Conservation (phyloP, 371 early-diverging fungal species). For the Rhizopus stolonifer region DNA sequence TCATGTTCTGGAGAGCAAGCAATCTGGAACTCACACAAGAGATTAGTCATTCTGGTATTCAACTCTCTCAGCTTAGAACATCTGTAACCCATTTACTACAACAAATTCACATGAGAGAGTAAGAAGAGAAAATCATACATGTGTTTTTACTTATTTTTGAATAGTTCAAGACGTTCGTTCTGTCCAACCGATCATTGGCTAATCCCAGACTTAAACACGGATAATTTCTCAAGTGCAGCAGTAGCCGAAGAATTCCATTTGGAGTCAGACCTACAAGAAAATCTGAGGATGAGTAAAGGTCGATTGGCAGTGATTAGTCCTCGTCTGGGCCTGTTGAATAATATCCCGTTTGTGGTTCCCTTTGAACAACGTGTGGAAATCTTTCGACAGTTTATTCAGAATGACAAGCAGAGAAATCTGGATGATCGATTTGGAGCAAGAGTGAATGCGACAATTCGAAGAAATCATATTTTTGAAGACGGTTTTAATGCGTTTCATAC, state of each 20-base stretch:
- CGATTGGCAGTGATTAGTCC: conserved; percentile 58
- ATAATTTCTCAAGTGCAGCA: conserved; percentile 59
- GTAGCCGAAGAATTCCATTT: conserved; percentile 58
- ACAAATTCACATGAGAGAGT: conserved; percentile 84
- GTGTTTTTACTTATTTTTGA: background rate
- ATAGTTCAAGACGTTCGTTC: conserved; percentile 67
- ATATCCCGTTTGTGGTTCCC: conserved; percentile 89
- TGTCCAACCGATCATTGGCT: conserved; percentile 78
- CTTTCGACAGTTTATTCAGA: conserved; percentile 76
- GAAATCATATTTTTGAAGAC: conserved; percentile 86
- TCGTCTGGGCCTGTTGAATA: conserved; percentile 69
- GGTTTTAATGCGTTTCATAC: conserved; percentile 70
- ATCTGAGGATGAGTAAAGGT: conserved; percentile 23
- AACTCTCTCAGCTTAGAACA: conserved; percentile 56
- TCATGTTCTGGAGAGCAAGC: conserved; percentile 65
- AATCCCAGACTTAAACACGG: conserved; percentile 63
- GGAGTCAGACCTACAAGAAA: conserved; percentile 25
- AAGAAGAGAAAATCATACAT: conserved; percentile 19
- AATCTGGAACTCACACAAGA: conserved; percentile 36
- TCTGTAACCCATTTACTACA: conserved; percentile 68
- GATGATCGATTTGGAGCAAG: conserved; percentile 30
- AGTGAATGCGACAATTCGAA: conserved; percentile 58
- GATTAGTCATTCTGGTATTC: conserved; percentile 52
- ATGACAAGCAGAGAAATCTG: conserved; percentile 55
- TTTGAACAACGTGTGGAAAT: conserved; percentile 86